Conservation (phyloP, 148 eudicot species). For the Dianthus caryophyllus region DNA sequence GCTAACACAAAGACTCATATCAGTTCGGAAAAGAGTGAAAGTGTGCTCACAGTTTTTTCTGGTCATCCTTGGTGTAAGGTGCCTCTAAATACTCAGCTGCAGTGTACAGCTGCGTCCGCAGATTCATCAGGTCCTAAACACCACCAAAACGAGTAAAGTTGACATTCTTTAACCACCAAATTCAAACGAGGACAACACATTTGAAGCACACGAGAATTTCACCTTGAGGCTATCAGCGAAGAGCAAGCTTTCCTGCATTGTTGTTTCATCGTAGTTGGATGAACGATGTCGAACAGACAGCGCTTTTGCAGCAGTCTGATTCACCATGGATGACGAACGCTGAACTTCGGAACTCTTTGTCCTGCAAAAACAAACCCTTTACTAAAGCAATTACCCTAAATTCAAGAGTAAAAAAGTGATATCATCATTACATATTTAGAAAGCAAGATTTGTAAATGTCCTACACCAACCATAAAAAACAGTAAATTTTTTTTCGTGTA, state of each 20-base stretch:
- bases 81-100: slow-evolving; percentile 95
- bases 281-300: slow-evolving; percentile 42
- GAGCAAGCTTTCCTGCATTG: slow-evolving; percentile 82
- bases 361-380: slow-evolving; percentile 29
- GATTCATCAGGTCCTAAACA: slow-evolving; percentile 79
- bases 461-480: not conserved
- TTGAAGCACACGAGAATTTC: slow-evolving; percentile 4
- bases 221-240: slow-evolving; percentile 93
- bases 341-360: slow-evolving; percentile 21
- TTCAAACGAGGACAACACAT: too few species aligned
- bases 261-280: slow-evolving; percentile 66
- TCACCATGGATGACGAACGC: slow-evolving; percentile 44
- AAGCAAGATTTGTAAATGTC: slow-evolving; percentile 9
- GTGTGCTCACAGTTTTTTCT: slow-evolving; percentile 67
- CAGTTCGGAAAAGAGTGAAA: not conserved
- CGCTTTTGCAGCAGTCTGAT: slow-evolving; percentile 42
- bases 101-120: slow-evolving; percentile 76
- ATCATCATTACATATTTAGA: not conserved
- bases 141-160: slow-evolving; percentile 20
- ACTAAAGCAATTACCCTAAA: slow-evolving; percentile 11
- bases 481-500: too few species aligned
- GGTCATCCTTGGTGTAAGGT: slow-evolving; percentile 69
- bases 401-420: not conserved
- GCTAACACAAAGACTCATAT: not conserved
- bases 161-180: not conserved